Conservation (phyloP, 139 green algal genomes). For the Diplosphaera chodatii region DNA sequence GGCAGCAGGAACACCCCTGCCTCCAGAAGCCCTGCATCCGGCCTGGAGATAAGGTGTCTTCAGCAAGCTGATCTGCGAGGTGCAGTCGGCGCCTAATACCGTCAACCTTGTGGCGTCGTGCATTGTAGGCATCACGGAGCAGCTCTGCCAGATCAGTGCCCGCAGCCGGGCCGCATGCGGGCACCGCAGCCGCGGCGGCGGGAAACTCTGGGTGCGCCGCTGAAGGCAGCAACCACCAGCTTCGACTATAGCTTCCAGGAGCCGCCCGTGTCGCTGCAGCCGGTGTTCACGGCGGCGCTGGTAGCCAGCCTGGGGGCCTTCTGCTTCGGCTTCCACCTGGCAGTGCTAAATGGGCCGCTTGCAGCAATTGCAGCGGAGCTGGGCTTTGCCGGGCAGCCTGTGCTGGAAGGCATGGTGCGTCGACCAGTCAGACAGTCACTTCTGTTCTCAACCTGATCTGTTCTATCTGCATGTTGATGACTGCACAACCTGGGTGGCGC, state of each 20-base stretch:
- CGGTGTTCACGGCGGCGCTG: background rate
- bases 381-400: constrained; percentile 63
- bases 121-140: background rate
- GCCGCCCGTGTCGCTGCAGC: background rate
- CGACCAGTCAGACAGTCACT: too few species aligned
- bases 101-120: too few species aligned
- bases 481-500: too few species aligned
- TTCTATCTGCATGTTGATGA: too few species aligned
- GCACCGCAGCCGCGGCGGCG: background rate
- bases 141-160: background rate
- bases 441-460: too few species aligned
- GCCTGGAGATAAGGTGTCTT: too few species aligned
- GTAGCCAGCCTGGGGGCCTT: constrained; percentile 68
- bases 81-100: too few species aligned
- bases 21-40: too few species aligned
- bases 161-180: background rate
- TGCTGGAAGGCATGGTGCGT: constrained; percentile 62
- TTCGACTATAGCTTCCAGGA: background rate
- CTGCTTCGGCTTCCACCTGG: constrained; percentile 80
- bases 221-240: background rate
- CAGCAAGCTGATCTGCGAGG: background rate
- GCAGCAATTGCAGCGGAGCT: constrained; percentile 70
- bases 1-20: too few species aligned
- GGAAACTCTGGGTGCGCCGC: background rate
- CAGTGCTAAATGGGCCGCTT: constrained; percentile 85